Percentiles rank a stretch among this genome's conserved stretches.
Evolutionary conservation across 1,139 yeast genomes (phyloP).

Genomic region (Diutina rugosa): DNA sequence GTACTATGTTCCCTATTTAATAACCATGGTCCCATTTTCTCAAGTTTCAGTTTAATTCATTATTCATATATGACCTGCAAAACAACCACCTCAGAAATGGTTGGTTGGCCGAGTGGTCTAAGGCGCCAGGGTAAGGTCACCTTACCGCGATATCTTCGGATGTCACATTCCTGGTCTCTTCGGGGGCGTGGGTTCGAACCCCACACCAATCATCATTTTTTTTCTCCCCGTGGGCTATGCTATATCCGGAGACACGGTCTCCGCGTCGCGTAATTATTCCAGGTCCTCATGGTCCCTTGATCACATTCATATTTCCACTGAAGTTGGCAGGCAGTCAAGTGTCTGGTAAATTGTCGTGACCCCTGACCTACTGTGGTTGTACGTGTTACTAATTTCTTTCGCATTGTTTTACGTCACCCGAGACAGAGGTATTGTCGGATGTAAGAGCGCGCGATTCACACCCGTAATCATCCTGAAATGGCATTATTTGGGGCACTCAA

Average conservation of each 20-base stretch:
- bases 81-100: background rate
- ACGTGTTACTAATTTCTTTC: background rate
- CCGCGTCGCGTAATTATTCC: background rate
- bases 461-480: background rate
- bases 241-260: background rate
- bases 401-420: background rate
- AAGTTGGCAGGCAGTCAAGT: background rate
- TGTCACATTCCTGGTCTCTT: constrained; percentile 1
- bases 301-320: background rate
- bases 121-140: constrained; percentile 2
- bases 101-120: constrained; percentile 2
- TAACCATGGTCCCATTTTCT: too few relatives aligned
- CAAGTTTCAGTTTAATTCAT: too few relatives aligned
- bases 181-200: background rate
- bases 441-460: background rate
- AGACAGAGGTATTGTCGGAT: background rate
- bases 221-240: background rate
- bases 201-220: constrained; percentile 1
- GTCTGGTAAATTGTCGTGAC: background rate
- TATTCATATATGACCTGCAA: background rate
- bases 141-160: background rate
- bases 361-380: background rate
- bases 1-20: too few relatives aligned
- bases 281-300: background rate
- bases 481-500: constrained; percentile 10